Base-by-base conservation (phyloP, 2,329 filamentous ascomycete species). In the Botrytis medusae region DNA sequence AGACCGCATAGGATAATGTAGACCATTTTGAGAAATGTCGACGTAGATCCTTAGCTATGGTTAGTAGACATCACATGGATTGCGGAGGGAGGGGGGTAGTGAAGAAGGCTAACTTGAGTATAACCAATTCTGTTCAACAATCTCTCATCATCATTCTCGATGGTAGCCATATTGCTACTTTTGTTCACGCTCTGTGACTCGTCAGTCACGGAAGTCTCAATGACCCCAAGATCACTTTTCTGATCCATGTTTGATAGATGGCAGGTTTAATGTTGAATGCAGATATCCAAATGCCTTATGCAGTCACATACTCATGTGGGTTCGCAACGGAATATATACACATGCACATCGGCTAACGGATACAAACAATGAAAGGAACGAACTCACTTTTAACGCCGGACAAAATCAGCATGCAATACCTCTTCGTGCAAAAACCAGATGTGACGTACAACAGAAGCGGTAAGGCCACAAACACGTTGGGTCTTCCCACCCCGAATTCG, bases 11-110 rank as follows among this genome's bases (percentile, higher is more conserved):
- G 6, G 89, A 91, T 6, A 91, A 83, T 4, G 89, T 91, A 6
- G 88, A 91, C 88, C 88, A 91, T 85, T 87, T 89, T 54, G 87
- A 90, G 78, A 91, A 91, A 77, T 91, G 88, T 71, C 89, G 84
- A 77, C 84, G 84, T 40, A 91, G 79, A 79, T 91, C 88, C 89
- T 91, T 73, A 40, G 29, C 34, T 61, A 42, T 37, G 16, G 73
- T 73, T n/a, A 64, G 60, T 32, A 29, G 16, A 4, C 14, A 44
- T 60, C 32, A 72, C 6, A 16, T 34, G 61, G 16, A 12, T 18
- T 72, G 42, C 42, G n/a, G 72, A 10, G 32, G 8, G 6, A 16
- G n/a, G n/a, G 72, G 14, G 32, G 8, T 8, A 16, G n/a, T n/a
- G 37, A 22, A 61, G 32, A 16, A 1, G 4, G 4, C 82, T 72